Evolutionary conservation across 2,329 filamentous ascomycete genomes (phyloP), one percentile per base, ranked within the genome.

Genomic region (Orbilia javanica): DNA sequence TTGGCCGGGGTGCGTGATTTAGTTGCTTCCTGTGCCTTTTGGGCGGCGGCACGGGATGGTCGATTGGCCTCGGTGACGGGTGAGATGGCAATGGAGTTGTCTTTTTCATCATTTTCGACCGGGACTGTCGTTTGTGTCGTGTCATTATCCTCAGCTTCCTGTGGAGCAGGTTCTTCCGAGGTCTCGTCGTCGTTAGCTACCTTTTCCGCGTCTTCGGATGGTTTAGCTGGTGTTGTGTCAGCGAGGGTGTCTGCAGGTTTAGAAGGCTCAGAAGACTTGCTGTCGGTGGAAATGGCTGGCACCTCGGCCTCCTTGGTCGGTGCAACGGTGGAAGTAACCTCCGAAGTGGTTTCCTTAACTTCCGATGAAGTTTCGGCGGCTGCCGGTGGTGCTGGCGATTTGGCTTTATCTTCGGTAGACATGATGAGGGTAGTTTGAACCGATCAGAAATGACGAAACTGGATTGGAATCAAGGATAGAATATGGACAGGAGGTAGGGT

Each of bases 251-350:
- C 74, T 25, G 67, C 31, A 18, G 29, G 22, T 68, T 78, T 78
- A 22, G 63, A 46, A 7, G 60, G 67, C 46, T 78, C 44, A 27
- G 66, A 34, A 36, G 63, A 46, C 67, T 78, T 72, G 53, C 67
- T 27, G 67, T 72, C 67, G 62, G 74, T 42, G 62, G 53, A 55
- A 68, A 67, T 60, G 29, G 74, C 67, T 29, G 67, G 36, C 74
- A 78, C 74, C 74, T 78, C 62, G 34, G 27, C 66, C 74, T 78
- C 53, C 67, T 78, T 64, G 36, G 53, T 57, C 22, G 74, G 74
- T 78, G 74, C 62, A 78, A 67, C 74, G 74, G 74, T 78, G 74
- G 74, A 78, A 48, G 67, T 29, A 72, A 72, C 74, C 74, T 78
- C 74, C 74, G 74, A 67, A 29, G 67, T n/a, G 36, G 36, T 72